Conservation (phyloP, 768 basidiomycete genomes). For the Macrolepiota fuliginosa region DNA sequence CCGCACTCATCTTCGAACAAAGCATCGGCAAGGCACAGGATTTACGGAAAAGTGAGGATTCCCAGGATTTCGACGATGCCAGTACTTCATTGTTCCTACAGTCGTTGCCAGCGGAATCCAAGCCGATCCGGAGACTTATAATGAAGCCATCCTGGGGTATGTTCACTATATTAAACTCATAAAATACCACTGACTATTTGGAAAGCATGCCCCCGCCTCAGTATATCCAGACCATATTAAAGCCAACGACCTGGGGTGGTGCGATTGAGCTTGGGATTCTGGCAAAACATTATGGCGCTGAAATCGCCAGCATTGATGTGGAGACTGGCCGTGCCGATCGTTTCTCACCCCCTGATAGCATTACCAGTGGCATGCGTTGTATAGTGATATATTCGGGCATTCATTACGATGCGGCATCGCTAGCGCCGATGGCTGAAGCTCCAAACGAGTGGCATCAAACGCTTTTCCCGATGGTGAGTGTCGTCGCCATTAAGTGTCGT, state of each 20-base stretch:
- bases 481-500: not conserved
- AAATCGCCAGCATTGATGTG: conserved; percentile 89
- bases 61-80: conserved; percentile 1
- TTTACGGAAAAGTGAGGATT: conserved; percentile 68
- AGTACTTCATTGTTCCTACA: conserved; percentile 23
- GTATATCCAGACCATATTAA: conserved; percentile 81
- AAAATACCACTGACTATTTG: not conserved
- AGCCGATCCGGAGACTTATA: conserved; percentile 68
- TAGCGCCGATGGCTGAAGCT: conserved; percentile 75
- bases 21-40: conserved; percentile 65
- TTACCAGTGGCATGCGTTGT: conserved; percentile 44
- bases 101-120: conserved; percentile 85
- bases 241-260: conserved; percentile 87
- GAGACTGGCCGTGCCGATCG: conserved; percentile 88
- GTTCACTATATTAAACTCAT: not conserved
- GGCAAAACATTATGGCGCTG: conserved; percentile 75
- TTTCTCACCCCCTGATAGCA: conserved; percentile 56
- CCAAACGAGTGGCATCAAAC: conserved; percentile 90
- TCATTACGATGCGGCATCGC: conserved; percentile 89
- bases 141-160: conserved; percentile 86
- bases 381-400: conserved; percentile 94
- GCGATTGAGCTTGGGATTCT: conserved; percentile 92
- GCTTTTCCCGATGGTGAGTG: conserved; percentile 61
- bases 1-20: conserved; percentile 85
- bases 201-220: conserved; percentile 51